Conservation (phyloP, 768 basidiomycete species). For the Lenzites betulinus region DNA sequence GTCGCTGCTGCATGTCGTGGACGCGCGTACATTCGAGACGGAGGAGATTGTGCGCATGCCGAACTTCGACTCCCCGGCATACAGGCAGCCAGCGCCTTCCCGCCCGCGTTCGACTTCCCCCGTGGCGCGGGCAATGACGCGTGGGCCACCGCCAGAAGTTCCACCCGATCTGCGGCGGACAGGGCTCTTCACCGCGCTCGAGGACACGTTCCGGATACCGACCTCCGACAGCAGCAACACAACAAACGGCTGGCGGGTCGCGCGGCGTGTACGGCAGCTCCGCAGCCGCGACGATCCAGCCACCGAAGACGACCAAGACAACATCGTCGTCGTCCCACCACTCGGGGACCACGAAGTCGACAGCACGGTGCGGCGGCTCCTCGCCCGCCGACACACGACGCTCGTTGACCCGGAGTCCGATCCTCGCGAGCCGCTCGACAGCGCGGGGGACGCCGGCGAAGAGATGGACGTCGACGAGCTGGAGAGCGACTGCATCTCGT, state of each 20-base stretch:
- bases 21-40: constrained; percentile 83
- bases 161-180: constrained; percentile 24
- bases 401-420: constrained; percentile 6
- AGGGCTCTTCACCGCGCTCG: constrained; percentile 42
- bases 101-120: constrained; percentile 26
- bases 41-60: constrained; percentile 70
- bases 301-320: constrained; percentile 45
- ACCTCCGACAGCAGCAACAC: constrained; percentile 20
- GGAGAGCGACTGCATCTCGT: constrained; percentile 55
- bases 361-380: constrained; percentile 56
- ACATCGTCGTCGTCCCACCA: constrained; percentile 56
- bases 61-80: constrained; percentile 30
- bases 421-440: constrained; percentile 20
- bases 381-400: constrained; percentile 42
- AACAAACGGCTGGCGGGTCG: constrained; percentile 14
- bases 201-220: constrained; percentile 56
- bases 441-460: constrained; percentile 30
- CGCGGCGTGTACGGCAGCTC: constrained; percentile 17
- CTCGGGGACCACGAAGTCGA: constrained; percentile 58
- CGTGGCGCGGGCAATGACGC: constrained; percentile 6
- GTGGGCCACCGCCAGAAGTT: constrained; percentile 7
- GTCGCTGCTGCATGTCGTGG: constrained; percentile 77
- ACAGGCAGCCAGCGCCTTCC: constrained; percentile 14
- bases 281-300: constrained; percentile 26
- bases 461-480: constrained; percentile 49